Evolutionary conservation across 1,139 yeast species (phyloP).

Genomic region (Magnusiomyces sp.): DNA sequence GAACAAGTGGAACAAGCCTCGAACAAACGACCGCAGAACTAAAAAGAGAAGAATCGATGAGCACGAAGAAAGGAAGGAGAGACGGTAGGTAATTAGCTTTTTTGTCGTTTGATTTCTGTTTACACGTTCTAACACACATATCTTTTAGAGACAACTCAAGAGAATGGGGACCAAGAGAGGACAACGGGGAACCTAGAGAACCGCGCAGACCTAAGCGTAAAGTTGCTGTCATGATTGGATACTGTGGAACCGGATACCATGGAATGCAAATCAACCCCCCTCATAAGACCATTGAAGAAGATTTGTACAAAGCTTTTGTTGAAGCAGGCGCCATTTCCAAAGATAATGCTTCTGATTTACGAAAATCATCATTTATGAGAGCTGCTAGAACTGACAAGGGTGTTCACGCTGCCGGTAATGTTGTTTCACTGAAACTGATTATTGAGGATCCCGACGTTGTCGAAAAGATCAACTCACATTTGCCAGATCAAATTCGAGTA

Average conservation of each 20-base stretch:
- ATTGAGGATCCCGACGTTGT: conserved; percentile 78
- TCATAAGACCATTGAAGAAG: conserved; percentile 86
- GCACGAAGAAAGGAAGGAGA: conserved; percentile 5
- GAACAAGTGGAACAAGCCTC: conserved; percentile 16
- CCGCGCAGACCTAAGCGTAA: conserved; percentile 67
- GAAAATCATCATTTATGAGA: conserved; percentile 84
- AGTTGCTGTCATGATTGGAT: conserved; percentile 89
- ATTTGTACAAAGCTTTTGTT: conserved; percentile 73
- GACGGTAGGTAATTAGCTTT: conserved; percentile 5
- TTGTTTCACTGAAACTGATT: conserved; percentile 78
- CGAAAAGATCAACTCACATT: conserved; percentile 56
- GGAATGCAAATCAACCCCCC: conserved; percentile 97
- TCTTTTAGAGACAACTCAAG: neutral
- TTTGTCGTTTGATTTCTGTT: neutral
- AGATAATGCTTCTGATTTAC: conserved; percentile 83
- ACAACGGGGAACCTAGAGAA: conserved; percentile 30
- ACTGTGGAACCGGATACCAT: conserved; percentile 96
- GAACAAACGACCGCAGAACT: conserved; percentile 15
- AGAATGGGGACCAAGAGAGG: neutral
- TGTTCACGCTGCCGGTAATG: conserved; percentile 98
- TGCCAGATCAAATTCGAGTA: conserved; percentile 80
- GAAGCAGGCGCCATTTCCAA: conserved; percentile 85
- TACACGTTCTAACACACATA: neutral
- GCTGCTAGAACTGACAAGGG: conserved; percentile 99
- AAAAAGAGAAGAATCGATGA: conserved; percentile 11